These are phyloP conservation scores for Cyamopsis tetragonoloba DNA, from an alignment of 306 rosid genomes.

Conservation along the genomic window DNA sequence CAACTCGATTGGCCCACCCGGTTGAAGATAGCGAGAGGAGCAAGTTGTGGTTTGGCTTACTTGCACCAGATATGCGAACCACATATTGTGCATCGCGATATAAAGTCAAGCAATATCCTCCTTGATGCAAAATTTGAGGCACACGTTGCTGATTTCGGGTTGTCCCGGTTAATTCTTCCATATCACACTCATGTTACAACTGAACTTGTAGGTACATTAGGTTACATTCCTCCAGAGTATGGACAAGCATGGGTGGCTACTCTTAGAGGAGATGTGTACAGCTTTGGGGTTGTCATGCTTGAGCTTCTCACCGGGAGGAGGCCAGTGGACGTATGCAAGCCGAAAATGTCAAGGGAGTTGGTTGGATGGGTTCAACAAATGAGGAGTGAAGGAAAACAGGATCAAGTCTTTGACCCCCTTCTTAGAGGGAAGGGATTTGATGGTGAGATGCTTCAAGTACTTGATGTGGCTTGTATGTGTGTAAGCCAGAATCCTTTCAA, in stretches of 20 bases:
- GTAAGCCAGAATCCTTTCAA: conserved; percentile 70
- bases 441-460: conserved; percentile 73
- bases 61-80: conserved; percentile 90
- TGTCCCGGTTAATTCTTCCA: conserved; percentile 84
- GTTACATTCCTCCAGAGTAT: conserved; percentile 95
- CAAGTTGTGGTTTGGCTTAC: conserved; percentile 76
- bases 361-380: conserved; percentile 82
- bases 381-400: conserved; percentile 72
- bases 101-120: conserved; percentile 91
- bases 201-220: conserved; percentile 95
- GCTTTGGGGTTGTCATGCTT: conserved; percentile 93
- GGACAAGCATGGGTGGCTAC: conserved; percentile 99
- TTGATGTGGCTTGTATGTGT: conserved; percentile 90
- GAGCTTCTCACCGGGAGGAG: conserved; percentile 87
- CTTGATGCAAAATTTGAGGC: conserved; percentile 81
- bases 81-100: conserved; percentile 91
- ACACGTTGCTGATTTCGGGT: conserved; percentile 89
- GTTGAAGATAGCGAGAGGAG: conserved; percentile 61
- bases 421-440: conserved; percentile 71
- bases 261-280: conserved; percentile 89
- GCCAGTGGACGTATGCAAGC: conserved; percentile 82
- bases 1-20: conserved; percentile 84
- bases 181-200: conserved; percentile 95
- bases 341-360: conserved; percentile 70
- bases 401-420: conserved; percentile 64